Conservation (phyloP, 2,329 filamentous ascomycete species). For the Aspergillus thermomutatus region DNA sequence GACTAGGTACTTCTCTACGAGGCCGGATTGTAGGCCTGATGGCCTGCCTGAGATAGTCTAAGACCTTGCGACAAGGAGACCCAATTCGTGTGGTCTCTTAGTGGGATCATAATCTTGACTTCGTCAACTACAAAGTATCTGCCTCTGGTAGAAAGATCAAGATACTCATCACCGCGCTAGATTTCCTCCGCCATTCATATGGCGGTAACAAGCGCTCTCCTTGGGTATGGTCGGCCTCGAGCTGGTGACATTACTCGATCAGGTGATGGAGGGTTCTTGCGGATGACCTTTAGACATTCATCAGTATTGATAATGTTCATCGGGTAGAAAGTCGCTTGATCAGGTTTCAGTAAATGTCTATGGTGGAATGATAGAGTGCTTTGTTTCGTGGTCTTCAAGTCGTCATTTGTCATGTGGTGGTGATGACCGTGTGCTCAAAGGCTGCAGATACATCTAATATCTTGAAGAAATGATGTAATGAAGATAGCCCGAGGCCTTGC, state of each 20-base stretch:
- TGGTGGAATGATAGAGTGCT: neutral
- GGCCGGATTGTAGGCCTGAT: too few species aligned
- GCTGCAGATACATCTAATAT: neutral
- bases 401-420: too few species aligned
- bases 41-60: neutral
- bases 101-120: neutral
- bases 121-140: neutral
- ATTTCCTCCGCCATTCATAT: constrained; percentile 2
- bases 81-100: neutral
- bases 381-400: neutral
- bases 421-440: neutral
- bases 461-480: constrained; percentile 1
- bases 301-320: neutral
- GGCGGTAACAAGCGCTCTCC: constrained; percentile 5
- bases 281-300: neutral
- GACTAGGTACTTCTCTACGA: neutral
- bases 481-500: neutral
- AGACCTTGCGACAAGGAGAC: neutral
- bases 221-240: neutral
- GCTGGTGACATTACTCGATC: neutral
- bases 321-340: neutral
- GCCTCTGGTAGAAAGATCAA: neutral
- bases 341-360: neutral
- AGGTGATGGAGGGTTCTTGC: neutral
- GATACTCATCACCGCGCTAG: neutral